Evolutionary conservation across 495 filamentous ascomycete species (phyloP).

Genomic region (Amphirosellinia nigrospora): DNA sequence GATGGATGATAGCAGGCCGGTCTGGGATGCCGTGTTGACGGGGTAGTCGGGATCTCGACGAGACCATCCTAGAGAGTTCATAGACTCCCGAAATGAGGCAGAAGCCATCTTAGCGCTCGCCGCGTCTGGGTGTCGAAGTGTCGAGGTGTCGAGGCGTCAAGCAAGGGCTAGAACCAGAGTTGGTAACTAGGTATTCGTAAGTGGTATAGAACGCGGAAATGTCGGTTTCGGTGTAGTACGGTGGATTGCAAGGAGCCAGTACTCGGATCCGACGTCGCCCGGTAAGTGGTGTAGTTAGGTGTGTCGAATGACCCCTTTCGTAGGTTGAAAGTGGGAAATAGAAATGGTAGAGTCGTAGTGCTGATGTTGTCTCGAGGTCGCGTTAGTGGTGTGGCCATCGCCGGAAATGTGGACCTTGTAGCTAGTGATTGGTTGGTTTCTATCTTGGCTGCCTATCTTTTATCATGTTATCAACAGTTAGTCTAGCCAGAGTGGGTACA

Average conservation of each 20-base stretch:
- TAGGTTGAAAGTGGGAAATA: slow-evolving; percentile 29
- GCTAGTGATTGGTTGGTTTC: slow-evolving; percentile 10
- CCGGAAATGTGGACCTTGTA: slow-evolving; percentile 1
- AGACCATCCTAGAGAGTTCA: slow-evolving; percentile 95
- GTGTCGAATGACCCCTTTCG: slow-evolving; percentile 47
- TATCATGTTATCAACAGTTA: slow-evolving; percentile 24
- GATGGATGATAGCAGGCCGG: slow-evolving; percentile 78
- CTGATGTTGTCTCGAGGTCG: slow-evolving; percentile 18
- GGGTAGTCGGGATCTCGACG: slow-evolving; percentile 78
- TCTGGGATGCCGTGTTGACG: slow-evolving; percentile 73
- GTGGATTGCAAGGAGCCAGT: slow-evolving; percentile 37
- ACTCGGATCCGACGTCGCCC: slow-evolving; percentile 22
- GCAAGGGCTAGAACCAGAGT: not conserved
- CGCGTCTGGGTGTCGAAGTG: slow-evolving; percentile 17
- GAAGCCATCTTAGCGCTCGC: slow-evolving; percentile 73
- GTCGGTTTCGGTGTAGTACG: slow-evolving; percentile 29
- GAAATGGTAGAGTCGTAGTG: slow-evolving; percentile 26
- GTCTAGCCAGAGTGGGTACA: not conserved
- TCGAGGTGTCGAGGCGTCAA: slow-evolving; percentile 13
- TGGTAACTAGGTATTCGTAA: not conserved
- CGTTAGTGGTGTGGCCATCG: slow-evolving; percentile 16
- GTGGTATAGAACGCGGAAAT: not conserved
- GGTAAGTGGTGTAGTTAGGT: slow-evolving; percentile 38
- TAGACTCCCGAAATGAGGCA: slow-evolving; percentile 85
- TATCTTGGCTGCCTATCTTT: slow-evolving; percentile 21